Conservation (phyloP, 495 filamentous ascomycete species). For the Lasiosphaeriaceae sp. region DNA sequence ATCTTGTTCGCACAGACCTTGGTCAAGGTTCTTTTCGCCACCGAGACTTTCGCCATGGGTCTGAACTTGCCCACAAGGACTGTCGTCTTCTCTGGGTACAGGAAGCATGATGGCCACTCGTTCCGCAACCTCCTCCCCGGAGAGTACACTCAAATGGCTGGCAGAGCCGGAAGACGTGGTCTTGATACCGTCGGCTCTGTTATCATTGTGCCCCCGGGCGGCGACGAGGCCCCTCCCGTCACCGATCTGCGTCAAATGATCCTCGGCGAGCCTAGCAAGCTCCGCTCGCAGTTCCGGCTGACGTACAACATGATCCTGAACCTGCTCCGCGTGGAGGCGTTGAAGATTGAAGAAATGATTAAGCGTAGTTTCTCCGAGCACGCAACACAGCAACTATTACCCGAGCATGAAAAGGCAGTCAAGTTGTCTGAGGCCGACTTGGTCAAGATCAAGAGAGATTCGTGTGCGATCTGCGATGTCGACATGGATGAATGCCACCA, state of each 20-base stretch:
- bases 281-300: constrained; percentile 90
- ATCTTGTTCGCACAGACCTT: constrained; percentile 92
- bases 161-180: constrained; percentile 87
- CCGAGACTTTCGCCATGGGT: constrained; percentile 98
- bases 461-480: constrained; percentile 76
- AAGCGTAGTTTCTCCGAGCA: constrained; percentile 99
- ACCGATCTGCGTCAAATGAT: constrained; percentile 86
- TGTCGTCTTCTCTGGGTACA: constrained; percentile 94
- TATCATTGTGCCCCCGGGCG: constrained; percentile 77
- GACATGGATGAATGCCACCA: constrained; percentile 76
- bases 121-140: constrained; percentile 92
- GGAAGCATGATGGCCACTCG: constrained; percentile 87
- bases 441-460: constrained; percentile 79
- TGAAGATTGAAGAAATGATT: constrained; percentile 99
- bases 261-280: constrained; percentile 89
- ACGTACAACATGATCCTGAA: constrained; percentile 99
- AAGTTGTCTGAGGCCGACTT: constrained; percentile 90
- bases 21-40: constrained; percentile 95
- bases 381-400: constrained; percentile 91
- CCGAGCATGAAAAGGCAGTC: constrained; percentile 91
- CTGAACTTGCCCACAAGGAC: constrained; percentile 93
- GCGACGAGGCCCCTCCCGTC: constrained; percentile 82
- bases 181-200: constrained; percentile 90
- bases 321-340: constrained; percentile 86
- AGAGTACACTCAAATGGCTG: constrained; percentile 98